Base-by-base conservation (phyloP, 306 rosid genomes). In the Acacia melanoxylon region DNA sequence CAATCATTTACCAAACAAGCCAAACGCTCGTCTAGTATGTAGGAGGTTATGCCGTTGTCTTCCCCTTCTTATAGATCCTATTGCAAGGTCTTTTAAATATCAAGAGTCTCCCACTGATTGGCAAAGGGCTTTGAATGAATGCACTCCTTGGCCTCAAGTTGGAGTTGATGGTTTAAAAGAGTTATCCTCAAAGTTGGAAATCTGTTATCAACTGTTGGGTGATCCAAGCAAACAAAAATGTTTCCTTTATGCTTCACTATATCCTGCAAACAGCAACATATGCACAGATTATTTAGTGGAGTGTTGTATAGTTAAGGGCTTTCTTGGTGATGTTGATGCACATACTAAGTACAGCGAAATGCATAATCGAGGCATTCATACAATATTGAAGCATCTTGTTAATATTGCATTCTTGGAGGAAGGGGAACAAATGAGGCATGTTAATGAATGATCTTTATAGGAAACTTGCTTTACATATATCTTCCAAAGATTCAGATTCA, bases 21-120 rank as follows among this genome's bases (percentile, higher is more conserved):
- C 19, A 49, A 15, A 1, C 8, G n/a, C n/a, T 1, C 2, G 1
- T 0, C 20, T 4, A 8, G 8, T 49, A 15, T 83, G 59, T 19
- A 29, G 49, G 10, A 80, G 75, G 54, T 83, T 84, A 63, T 81
- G 85, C 65, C 75, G 78, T 76, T 13, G 85, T 66, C 84, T 86
- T 59, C 86, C 83, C 5, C 72, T 86, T 19, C 82, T 86, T 25
- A 45, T 45, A n/a, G n/a, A n/a, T n/a, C n/a, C n/a, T n/a, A n/a
- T n/a, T 45, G 16, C 49, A 45, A 45, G 49, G 68, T 27, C 85
- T 41, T 86, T 83, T 8, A 83, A 14, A 70, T 22, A 41, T 14
- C 37, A 17, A 66, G 46, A 42, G 15, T n/a, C 44, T 49, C 77
- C 75, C 0, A n/a, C 44, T 19, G 72, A 77, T 40, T 86, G 83